Percentiles rank a stretch among this genome's conserved stretches.
These are phyloP conservation scores for Trichoderma semiorbis DNA, from an alignment of 2,329 filamentous ascomycete species.

Conservation along the genomic window DNA sequence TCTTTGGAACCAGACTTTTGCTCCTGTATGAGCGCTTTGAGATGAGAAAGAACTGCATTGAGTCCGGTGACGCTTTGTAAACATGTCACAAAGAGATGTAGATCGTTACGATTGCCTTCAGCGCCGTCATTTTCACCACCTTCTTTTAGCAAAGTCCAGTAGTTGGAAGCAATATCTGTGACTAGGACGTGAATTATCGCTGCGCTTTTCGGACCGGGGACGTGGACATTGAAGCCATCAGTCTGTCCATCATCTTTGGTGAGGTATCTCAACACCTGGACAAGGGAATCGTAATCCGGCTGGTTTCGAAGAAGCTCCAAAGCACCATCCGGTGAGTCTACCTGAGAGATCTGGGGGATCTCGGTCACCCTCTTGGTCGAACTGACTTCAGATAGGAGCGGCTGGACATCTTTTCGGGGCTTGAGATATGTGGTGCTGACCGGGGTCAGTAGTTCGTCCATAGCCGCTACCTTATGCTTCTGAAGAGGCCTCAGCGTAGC, in stretches of 20 bases:
- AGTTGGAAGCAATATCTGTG: constrained; percentile 72
- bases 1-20: constrained; percentile 39
- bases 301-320: constrained; percentile 60
- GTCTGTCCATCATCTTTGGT: constrained; percentile 25
- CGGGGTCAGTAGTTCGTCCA: constrained; percentile 56
- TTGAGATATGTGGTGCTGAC: constrained; percentile 51
- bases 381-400: constrained; percentile 38
- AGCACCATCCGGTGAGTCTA: constrained; percentile 45
- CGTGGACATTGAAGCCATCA: constrained; percentile 26
- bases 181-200: constrained; percentile 75
- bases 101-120: constrained; percentile 30
- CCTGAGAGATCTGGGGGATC: constrained; percentile 2
- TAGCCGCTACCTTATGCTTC: constrained; percentile 27
- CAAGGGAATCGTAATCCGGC: constrained; percentile 57
- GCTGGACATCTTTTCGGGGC: constrained; percentile 31
- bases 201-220: constrained; percentile 63
- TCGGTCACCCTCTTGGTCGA: constrained; percentile 18
- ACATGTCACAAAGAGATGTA: constrained; percentile 56
- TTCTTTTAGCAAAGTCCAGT: constrained; percentile 66
- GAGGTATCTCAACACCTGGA: constrained; percentile 52
- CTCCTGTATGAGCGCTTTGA: constrained; percentile 59
- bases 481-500: neutral
- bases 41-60: constrained; percentile 69
- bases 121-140: constrained; percentile 26
- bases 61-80: constrained; percentile 73